Percentiles rank a stretch among this genome's conserved stretches.
phyloP scores from a whole-genome alignment of 2,329 filamentous ascomycete genomes.

The Penicillium freii region DNA sequence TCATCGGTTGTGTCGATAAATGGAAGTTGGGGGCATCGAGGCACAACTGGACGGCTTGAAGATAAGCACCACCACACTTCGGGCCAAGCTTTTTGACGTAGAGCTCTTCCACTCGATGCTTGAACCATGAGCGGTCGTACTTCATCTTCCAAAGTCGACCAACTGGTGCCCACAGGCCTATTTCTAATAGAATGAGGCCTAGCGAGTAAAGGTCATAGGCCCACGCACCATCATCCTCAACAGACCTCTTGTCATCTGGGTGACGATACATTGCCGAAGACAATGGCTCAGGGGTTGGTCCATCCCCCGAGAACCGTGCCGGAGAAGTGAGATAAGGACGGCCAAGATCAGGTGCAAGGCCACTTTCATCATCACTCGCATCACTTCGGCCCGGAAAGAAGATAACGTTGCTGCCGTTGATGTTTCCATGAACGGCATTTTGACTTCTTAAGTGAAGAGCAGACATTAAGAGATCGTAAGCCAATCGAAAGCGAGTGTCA shows the following conservation, averaged over 20 bases:
- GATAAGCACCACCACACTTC: constrained; percentile 63
- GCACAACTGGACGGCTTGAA: constrained; percentile 61
- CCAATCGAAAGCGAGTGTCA: constrained; percentile 62
- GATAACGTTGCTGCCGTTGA: constrained; percentile 64
- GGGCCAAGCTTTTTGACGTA: constrained; percentile 61
- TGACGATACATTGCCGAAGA: constrained; percentile 61
- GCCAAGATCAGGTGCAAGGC: constrained; percentile 47
- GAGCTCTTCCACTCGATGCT: constrained; percentile 61
- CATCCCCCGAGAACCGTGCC: constrained; percentile 57
- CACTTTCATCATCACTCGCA: constrained; percentile 35
- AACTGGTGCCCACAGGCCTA: constrained; percentile 63
- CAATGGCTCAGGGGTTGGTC: constrained; percentile 44
- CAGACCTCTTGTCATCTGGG: constrained; percentile 48
- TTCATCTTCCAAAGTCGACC: constrained; percentile 64
- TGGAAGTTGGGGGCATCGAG: constrained; percentile 57
- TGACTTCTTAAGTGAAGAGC: constrained; percentile 57
- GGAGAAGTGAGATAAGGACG: constrained; percentile 60
- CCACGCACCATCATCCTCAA: constrained; percentile 42
- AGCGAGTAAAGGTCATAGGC: constrained; percentile 60
- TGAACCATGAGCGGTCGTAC: constrained; percentile 62
- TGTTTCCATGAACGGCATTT: constrained; percentile 59
- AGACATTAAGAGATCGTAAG: constrained; percentile 58
- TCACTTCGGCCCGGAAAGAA: constrained; percentile 50
- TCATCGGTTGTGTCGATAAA: constrained; percentile 43
- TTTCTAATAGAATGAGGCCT: constrained; percentile 60